Conservation (phyloP, 108 stramenopile species). For the Cyclotella sp. region DNA sequence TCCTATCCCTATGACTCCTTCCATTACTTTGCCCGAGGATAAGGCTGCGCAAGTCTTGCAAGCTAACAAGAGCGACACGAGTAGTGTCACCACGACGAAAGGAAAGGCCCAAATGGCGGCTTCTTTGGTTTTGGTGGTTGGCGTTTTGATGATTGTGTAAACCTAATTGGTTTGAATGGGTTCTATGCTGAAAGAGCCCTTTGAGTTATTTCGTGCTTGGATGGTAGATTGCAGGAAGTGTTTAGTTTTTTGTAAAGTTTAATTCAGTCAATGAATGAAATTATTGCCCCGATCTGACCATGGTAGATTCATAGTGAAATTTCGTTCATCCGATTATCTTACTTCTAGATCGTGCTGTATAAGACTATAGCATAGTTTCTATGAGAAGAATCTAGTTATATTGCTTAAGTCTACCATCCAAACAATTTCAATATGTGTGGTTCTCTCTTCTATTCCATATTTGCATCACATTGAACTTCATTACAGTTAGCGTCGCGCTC, state of each 20-base stretch:
- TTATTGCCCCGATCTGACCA: no score
- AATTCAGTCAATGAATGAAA: neutral
- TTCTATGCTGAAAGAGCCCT: neutral
- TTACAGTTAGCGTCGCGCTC: no score
- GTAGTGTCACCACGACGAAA: neutral
- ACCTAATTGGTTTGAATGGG: neutral
- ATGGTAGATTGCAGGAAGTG: neutral
- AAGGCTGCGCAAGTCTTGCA: neutral
- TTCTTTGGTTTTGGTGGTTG: neutral
- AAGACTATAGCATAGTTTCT: no score
- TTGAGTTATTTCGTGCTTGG: neutral
- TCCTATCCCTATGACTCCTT: neutral
- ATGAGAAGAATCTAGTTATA: no score
- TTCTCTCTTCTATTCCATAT: no score
- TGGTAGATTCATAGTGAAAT: no score
- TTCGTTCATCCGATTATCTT: no score
- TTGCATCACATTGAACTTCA: no score
- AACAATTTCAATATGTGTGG: no score
- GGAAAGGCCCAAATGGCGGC: neutral
- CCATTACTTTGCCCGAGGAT: constrained; percentile 3
- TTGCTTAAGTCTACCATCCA: no score
- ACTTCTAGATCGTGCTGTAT: no score
- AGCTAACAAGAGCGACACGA: constrained; percentile 5
- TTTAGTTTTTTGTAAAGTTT: neutral
- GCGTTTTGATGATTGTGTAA: neutral